phyloP scores from a whole-genome alignment of 2,329 filamentous ascomycete species.

The Aspergillus texensis region DNA sequence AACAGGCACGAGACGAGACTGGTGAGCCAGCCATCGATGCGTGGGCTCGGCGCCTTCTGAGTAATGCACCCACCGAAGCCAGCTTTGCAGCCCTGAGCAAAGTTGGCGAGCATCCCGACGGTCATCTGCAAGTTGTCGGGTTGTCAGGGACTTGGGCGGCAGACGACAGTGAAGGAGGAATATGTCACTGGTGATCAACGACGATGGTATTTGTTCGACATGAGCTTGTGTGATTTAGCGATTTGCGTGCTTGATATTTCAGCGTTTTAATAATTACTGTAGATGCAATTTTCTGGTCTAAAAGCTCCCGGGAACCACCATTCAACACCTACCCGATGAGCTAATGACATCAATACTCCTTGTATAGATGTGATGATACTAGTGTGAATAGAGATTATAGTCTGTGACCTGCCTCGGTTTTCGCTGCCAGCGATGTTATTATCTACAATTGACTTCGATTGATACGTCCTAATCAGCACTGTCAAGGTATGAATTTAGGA shows the following conservation, averaged over 20 bases:
- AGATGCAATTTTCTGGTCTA: not conserved
- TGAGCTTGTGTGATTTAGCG: not conserved
- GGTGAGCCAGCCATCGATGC: constrained; percentile 81
- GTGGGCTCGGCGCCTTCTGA: constrained; percentile 63
- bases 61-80: constrained; percentile 49
- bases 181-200: constrained; percentile 56
- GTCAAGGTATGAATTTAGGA: too few species aligned
- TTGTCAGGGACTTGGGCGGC: constrained; percentile 87
- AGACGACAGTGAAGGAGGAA: constrained; percentile 73
- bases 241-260: not conserved
- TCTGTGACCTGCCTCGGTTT: not conserved
- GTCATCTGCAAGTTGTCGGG: constrained; percentile 64
- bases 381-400: not conserved
- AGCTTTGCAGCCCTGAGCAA: constrained; percentile 52
- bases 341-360: not conserved
- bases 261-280: not conserved
- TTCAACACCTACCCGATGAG: not conserved
- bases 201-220: not conserved
- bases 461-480: too few species aligned
- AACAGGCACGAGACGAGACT: constrained; percentile 95
- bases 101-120: constrained; percentile 56
- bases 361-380: not conserved
- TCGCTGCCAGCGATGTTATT: not conserved
- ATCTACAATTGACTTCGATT: not conserved
- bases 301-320: not conserved